Evolutionary conservation across 345 rosid species (phyloP).

Genomic region (rapeseed (Brassica napus)): Da-Ae NC_063450.1:50536501-50537000

Average conservation of each 20-base stretch:
- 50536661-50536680: conserved; percentile 73
- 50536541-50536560: conserved; percentile 70
- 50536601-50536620: conserved; percentile 92
- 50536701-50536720: conserved; percentile 80
- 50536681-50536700: conserved; percentile 88
- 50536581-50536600: conserved; percentile 60
- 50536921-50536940: conserved; percentile 76
- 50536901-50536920: conserved; percentile 82
- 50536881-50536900: conserved; percentile 84
- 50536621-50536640: conserved; percentile 81
- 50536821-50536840: conserved; percentile 16
- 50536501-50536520: neutral
- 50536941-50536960: conserved; percentile 54
- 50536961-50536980: conserved; percentile 37
- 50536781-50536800: conserved; percentile 38
- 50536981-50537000: conserved; percentile 24
- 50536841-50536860: conserved; percentile 68
- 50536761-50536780: conserved; percentile 77
- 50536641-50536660: conserved; percentile 61
- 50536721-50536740: conserved; percentile 59
- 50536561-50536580: conserved; percentile 76
- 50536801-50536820: conserved; percentile 36
- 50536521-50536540: conserved; percentile 57
- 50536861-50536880: conserved; percentile 69
- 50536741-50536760: conserved; percentile 51